Evolutionary conservation across 1,284 basidiomycete genomes (phyloP), one percentile per base, ranked within the genome.

Genomic region (Meira nashicola): DNA sequence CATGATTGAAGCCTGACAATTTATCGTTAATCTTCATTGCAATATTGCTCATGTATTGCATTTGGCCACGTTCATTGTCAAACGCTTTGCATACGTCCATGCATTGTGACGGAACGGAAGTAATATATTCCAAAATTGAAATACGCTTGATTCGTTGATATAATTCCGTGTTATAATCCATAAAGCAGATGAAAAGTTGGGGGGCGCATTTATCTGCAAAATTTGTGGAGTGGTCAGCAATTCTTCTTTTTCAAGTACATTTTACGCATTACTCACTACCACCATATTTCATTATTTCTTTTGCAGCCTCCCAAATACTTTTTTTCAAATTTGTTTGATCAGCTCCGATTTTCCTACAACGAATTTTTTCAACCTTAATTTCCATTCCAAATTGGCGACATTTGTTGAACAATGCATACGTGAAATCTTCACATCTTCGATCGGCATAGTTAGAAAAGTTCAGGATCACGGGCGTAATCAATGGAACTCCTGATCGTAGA

Each of bases 1-100:
- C 25, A 38, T 71, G 69, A 54, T 82, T 83, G 47, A 79, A 65
- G 48, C 82, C 82, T n/a, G 80, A 79, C 40, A 83, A 78, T 79
- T 83, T 83, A 57, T 76, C 73, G 66, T 81, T 60, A 53, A 67
- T 60, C 65, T 70, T 73, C 71, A 73, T 73, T 1, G 69, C 56
- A 56, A 74, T 74, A 62, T 82, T 82, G 44, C 77, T 80, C 7
- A 76, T 76, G 74, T 82, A 82, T 70, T 82, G 81, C n/a, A 77
- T 77, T 8, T 72, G 57, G 48, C 68, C 63, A 78, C 65, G 62
- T 12, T 48, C 46, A 12, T 12, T 12, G 55, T 61, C 63, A 53
- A 69, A 62, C 2, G 65, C 69, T 61, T 73, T 73, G 38, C 54
- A 50, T 5, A 60, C 52, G 43, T 69, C 67, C 57, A 69, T 37